These are phyloP conservation scores for Zarea fungicola DNA, from an alignment of 2,329 filamentous ascomycete genomes.

Conservation along the genomic window DNA sequence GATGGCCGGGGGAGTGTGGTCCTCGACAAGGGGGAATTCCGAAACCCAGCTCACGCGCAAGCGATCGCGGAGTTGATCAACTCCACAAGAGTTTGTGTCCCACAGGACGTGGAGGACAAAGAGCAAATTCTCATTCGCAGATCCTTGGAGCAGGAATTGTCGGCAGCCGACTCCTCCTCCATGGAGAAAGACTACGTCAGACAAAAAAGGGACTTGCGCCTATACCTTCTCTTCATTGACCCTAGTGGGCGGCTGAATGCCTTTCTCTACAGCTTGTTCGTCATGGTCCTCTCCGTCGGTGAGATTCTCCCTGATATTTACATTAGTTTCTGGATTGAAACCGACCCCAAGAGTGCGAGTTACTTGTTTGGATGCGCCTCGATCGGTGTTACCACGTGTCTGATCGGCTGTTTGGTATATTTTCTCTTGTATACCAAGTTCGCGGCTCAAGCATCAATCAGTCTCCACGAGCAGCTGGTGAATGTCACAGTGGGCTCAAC, in stretches of 20 bases:
- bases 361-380: background rate
- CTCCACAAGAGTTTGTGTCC: background rate
- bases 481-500: background rate
- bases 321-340: background rate
- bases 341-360: background rate
- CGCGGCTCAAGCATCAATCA: background rate
- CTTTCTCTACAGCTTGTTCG: background rate
- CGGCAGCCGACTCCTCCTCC: background rate
- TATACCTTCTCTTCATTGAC: background rate
- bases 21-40: background rate
- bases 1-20: background rate
- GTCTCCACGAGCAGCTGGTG: background rate
- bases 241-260: background rate
- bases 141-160: background rate
- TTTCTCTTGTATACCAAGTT: background rate
- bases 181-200: background rate
- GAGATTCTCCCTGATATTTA: background rate
- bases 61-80: background rate
- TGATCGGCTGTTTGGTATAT: background rate
- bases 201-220: background rate
- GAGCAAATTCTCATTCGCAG: background rate
- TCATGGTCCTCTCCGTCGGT: background rate
- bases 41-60: background rate
- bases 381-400: background rate
- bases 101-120: background rate